Evolutionary conservation across 192 early-diverging fungal genomes (phyloP).

Genomic region (Backusella australiensis): DNA sequence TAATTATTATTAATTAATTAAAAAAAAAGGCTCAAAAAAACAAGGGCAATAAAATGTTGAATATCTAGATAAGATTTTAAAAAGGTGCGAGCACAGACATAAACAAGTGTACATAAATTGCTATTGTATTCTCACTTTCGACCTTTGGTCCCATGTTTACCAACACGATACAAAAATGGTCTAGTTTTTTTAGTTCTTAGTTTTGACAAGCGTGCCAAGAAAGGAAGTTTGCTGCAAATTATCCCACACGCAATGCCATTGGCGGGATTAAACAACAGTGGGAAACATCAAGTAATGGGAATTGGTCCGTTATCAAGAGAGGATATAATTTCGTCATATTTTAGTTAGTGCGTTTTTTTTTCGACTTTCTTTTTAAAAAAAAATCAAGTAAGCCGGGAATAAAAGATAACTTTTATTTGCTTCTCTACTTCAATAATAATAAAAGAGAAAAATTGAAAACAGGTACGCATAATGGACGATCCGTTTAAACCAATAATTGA

Average conservation of each 20-base stretch:
- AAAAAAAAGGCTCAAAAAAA: too few species aligned
- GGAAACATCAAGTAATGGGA: neutral
- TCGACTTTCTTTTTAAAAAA: neutral
- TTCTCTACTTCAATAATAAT: neutral
- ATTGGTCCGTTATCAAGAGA: neutral
- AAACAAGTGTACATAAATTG: neutral
- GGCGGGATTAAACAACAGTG: neutral
- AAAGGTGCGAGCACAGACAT: neutral
- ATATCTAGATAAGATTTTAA: neutral
- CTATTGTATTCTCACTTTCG: neutral
- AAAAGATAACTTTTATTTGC: neutral
- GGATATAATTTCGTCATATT: neutral
- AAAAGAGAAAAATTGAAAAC: neutral
- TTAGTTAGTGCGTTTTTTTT: neutral
- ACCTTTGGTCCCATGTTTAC: neutral
- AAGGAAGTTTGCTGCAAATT: slow-evolving; percentile 4
- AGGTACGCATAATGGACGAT: slow-evolving; percentile 1
- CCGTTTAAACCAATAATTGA: slow-evolving; percentile 5
- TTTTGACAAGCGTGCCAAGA: neutral
- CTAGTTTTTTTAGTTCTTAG: neutral
- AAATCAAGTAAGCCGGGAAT: neutral
- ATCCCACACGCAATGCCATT: neutral
- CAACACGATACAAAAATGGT: neutral
- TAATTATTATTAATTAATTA: neutral
- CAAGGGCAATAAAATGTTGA: neutral